These are phyloP conservation scores for Rhodotorula kratochvilovae DNA, from an alignment of 768 basidiomycete genomes.

Conservation along the genomic window DNA sequence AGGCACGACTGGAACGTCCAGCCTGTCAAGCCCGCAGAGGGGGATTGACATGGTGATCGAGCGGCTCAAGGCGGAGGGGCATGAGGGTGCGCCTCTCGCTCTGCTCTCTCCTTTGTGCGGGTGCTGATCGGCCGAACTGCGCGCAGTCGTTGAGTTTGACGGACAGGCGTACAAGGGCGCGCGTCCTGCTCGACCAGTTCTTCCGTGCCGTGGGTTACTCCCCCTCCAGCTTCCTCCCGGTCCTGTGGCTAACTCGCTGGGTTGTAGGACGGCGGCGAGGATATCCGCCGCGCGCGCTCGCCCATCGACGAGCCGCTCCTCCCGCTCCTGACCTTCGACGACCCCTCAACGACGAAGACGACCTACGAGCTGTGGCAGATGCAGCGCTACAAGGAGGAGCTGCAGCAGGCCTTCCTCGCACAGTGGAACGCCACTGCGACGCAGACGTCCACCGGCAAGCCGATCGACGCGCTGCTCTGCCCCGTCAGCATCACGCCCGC, in stretches of 20 bases:
- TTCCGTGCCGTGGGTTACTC: neutral
- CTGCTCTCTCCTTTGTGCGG: no score
- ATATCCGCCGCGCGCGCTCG: neutral
- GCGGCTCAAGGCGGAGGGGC: neutral
- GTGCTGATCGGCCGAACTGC: neutral
- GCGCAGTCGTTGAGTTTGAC: slow-evolving; percentile 33
- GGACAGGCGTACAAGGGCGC: slow-evolving; percentile 1
- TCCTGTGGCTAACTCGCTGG: neutral
- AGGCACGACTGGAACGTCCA: neutral
- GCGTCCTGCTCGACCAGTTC: neutral
- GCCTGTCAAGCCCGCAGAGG: slow-evolving; percentile 5
- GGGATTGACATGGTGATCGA: neutral
- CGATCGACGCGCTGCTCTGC: slow-evolving; percentile 12
- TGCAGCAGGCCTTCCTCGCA: slow-evolving; percentile 9
- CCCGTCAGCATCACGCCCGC: neutral
- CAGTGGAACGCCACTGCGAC: neutral
- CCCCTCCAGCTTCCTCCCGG: neutral
- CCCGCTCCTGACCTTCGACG: slow-evolving; percentile 3
- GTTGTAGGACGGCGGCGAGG: slow-evolving; percentile 18
- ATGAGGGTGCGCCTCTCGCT: slow-evolving; percentile 6
- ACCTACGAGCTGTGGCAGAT: slow-evolving; percentile 7
- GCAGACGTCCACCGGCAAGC: neutral
- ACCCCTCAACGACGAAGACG: neutral
- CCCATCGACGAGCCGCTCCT: slow-evolving; percentile 5
- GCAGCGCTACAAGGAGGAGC: slow-evolving; percentile 4